These are phyloP conservation scores for Metarhizium anisopliae DNA, from an alignment of 2,329 filamentous ascomycete species.

Conservation along the genomic window DNA sequence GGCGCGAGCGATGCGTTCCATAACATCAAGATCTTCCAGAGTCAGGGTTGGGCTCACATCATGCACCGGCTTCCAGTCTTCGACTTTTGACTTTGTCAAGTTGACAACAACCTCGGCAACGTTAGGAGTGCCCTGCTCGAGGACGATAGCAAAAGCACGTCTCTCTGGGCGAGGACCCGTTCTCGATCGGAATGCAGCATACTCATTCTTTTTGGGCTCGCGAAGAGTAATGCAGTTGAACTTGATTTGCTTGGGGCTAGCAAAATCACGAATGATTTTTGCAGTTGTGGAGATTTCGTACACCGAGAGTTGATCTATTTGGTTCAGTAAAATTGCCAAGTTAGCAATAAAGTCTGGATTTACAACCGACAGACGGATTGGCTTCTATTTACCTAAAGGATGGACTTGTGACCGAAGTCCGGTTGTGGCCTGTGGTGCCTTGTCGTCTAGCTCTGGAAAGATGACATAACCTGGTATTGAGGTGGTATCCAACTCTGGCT, in stretches of 20 bases:
- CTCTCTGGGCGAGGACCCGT: slow-evolving; percentile 38
- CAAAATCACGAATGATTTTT: slow-evolving; percentile 36
- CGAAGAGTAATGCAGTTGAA: slow-evolving; percentile 59
- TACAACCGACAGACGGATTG: too few species aligned
- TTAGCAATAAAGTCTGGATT: not conserved
- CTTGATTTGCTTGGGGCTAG: slow-evolving; percentile 23
- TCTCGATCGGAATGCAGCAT: slow-evolving; percentile 49
- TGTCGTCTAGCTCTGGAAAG: slow-evolving; percentile 32
- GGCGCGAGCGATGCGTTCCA: slow-evolving; percentile 58
- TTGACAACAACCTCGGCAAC: slow-evolving; percentile 44
- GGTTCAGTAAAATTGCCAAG: not conserved
- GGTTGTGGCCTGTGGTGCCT: slow-evolving; percentile 24
- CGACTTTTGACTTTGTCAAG: slow-evolving; percentile 29
- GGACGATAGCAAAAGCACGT: slow-evolving; percentile 38
- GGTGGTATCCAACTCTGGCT: slow-evolving; percentile 23
- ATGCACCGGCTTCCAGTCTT: slow-evolving; percentile 36
- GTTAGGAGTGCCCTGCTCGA: slow-evolving; percentile 29
- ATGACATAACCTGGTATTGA: slow-evolving; percentile 37
- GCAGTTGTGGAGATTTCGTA: slow-evolving; percentile 43
- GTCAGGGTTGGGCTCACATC: slow-evolving; percentile 50
- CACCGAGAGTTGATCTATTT: slow-evolving; percentile 40
- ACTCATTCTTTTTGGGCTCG: slow-evolving; percentile 55
- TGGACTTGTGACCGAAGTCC: slow-evolving; percentile 21
- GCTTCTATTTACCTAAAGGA: slow-evolving; percentile 23
- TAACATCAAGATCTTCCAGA: slow-evolving; percentile 71